phyloP scores from a whole-genome alignment of 352 stramenopile species.

The Pythium oligandrum region DNA sequence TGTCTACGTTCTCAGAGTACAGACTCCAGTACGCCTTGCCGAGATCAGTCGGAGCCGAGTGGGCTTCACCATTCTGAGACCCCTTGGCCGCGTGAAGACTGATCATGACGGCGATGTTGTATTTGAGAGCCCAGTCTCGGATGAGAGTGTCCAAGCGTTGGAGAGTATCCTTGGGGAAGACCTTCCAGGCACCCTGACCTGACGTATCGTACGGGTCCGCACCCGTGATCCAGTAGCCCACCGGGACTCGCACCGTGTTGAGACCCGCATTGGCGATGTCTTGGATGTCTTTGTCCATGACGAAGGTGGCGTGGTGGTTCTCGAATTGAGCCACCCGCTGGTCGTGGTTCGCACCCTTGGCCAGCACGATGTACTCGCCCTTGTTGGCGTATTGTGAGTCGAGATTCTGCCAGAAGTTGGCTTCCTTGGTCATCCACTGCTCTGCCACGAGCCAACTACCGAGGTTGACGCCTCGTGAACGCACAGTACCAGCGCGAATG shows the following conservation, averaged over 20 bases:
- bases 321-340: too few relatives aligned
- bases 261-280: conserved; percentile 22
- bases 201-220: conserved; percentile 13
- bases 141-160: conserved; percentile 41
- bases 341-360: conserved; percentile 9
- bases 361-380: conserved; percentile 26
- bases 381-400: background rate
- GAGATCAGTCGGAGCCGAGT: conserved; percentile 19
- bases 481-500: conserved; percentile 19
- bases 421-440: conserved; percentile 20
- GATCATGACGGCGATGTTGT: conserved; percentile 42
- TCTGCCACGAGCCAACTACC: conserved; percentile 28
- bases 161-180: conserved; percentile 18
- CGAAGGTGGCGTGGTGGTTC: conserved; percentile 20
- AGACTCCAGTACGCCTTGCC: conserved; percentile 17
- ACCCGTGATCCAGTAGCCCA: conserved; percentile 40
- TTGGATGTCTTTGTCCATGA: conserved; percentile 23
- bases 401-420: conserved; percentile 9
- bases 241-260: conserved; percentile 40
- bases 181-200: conserved; percentile 4
- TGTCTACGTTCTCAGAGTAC: conserved; percentile 19
- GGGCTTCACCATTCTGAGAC: conserved; percentile 43
- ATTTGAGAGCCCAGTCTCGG: conserved; percentile 29
- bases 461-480: conserved; percentile 23
- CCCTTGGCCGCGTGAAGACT: conserved; percentile 38